Evolutionary conservation across 208 protist species (phyloP), one percentile per base, ranked within the genome.

Genomic region (Trypanosoma theileri): DNA sequence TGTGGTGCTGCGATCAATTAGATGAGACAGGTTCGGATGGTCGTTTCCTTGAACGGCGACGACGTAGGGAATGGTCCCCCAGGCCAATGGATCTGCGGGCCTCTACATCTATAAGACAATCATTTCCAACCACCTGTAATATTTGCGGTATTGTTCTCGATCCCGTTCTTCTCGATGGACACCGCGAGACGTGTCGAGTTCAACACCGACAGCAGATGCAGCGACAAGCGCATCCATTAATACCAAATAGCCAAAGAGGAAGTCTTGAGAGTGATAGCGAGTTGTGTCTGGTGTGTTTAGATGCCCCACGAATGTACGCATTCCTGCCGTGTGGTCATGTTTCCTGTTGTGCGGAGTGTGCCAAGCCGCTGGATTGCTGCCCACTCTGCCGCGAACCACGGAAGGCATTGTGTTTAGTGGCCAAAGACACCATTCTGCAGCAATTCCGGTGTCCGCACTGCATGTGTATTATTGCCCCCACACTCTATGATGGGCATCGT

Each of bases 301-400:
- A 81, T 45, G 60, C 48, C 13, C 79, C 56, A 14, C 76, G 80
- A 31, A 66, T 68, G 59, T 91, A 80, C 73, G 89, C 88, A 8
- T 95, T 96, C 66, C 71, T 94, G n/a, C 92, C 92, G 16, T 96
- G 92, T 53, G 92, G 92, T 8, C 92, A 96, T 71, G 79, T 92
- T 13, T 71, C 77, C 46, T 89, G 82, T 69, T 95, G 92, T 54
- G 55, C 60, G 28, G 74, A 69, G 45, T 95, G 92, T 75, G 84
- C 71, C 45, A 76, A 72, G 53, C 60, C 55, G 40, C 66, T 95
- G 31, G 73, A 87, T 31, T 53, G 52, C 26, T 96, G 92, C 60
- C 89, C 92, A 0, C n/a, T 96, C 3, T 96, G 92, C 57, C 84
- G 92, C 17, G 61, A 76, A 22, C 74, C 77, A 40, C 83, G 85